phyloP scores from a whole-genome alignment of 257 asterid genomes.

The Solanum commersonii region DNA sequence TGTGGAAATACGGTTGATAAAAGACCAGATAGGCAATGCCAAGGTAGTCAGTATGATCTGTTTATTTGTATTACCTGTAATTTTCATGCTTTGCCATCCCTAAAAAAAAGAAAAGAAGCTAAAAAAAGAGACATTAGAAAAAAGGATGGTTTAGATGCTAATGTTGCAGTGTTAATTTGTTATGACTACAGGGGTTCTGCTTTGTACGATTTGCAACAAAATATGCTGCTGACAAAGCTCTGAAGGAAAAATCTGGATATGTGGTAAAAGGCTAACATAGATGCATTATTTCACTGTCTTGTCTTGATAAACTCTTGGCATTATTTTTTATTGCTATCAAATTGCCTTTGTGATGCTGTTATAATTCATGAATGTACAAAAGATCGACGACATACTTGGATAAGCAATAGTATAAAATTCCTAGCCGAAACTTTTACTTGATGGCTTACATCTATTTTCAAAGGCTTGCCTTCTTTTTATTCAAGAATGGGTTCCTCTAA shows the following conservation, averaged over 20 bases:
- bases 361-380: neutral
- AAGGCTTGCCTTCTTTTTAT: neutral
- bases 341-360: neutral
- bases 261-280: constrained; percentile 35
- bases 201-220: constrained; percentile 73
- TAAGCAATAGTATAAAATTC: neutral
- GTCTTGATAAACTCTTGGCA: neutral
- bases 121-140: neutral
- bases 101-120: neutral
- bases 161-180: constrained; percentile 2
- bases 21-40: constrained; percentile 47
- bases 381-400: neutral
- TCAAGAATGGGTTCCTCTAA: neutral
- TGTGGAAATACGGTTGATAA: constrained; percentile 55
- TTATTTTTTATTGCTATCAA: neutral
- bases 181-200: constrained; percentile 64
- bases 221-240: constrained; percentile 81
- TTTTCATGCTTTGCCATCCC: neutral
- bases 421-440: neutral
- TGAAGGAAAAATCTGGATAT: constrained; percentile 62
- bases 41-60: constrained; percentile 40
- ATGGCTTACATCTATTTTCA: neutral
- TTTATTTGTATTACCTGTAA: neutral
- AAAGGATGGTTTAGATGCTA: neutral
- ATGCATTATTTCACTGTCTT: neutral